These are phyloP conservation scores for Ogataea kodamae DNA, from an alignment of 805 yeast species.

Conservation along the genomic window DNA sequence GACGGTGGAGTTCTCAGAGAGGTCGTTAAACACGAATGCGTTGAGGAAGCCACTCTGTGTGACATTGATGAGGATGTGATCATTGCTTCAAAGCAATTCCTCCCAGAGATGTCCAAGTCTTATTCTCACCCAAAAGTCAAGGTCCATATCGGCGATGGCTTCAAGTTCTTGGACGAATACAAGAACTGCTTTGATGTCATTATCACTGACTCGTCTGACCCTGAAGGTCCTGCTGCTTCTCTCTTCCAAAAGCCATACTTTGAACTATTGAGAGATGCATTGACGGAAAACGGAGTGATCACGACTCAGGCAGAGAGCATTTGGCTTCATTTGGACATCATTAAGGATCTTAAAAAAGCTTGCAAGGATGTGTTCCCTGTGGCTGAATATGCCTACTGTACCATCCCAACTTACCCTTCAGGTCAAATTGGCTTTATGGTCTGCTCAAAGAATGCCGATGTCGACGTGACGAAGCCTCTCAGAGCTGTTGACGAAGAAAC, in stretches of 20 bases:
- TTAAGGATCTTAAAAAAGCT: constrained; percentile 75
- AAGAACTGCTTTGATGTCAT: constrained; percentile 88
- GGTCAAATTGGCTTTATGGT: constrained; percentile 99
- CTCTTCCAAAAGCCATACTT: constrained; percentile 92
- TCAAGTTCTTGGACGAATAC: constrained; percentile 83
- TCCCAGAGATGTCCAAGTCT: constrained; percentile 84
- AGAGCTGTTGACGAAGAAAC: constrained; percentile 60
- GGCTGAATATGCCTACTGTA: constrained; percentile 85
- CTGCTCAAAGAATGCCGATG: constrained; percentile 70
- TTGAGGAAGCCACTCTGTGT: constrained; percentile 87
- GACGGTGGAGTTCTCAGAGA: constrained; percentile 98
- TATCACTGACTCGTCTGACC: constrained; percentile 96
- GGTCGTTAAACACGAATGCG: constrained; percentile 79
- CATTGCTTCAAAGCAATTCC: constrained; percentile 76
- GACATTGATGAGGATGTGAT: constrained; percentile 96
- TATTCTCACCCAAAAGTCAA: constrained; percentile 85
- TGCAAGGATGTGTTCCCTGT: constrained; percentile 85
- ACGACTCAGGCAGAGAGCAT: constrained; percentile 95
- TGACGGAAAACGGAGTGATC: constrained; percentile 86
- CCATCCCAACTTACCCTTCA: constrained; percentile 95
- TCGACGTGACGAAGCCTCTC: constrained; percentile 64
- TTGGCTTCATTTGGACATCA: constrained; percentile 86
- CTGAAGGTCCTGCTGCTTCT: constrained; percentile 96
- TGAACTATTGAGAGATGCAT: constrained; percentile 76
- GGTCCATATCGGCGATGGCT: constrained; percentile 95